phyloP scores from a whole-genome alignment of 345 rosid genomes.

The Camelina hispida region DNA sequence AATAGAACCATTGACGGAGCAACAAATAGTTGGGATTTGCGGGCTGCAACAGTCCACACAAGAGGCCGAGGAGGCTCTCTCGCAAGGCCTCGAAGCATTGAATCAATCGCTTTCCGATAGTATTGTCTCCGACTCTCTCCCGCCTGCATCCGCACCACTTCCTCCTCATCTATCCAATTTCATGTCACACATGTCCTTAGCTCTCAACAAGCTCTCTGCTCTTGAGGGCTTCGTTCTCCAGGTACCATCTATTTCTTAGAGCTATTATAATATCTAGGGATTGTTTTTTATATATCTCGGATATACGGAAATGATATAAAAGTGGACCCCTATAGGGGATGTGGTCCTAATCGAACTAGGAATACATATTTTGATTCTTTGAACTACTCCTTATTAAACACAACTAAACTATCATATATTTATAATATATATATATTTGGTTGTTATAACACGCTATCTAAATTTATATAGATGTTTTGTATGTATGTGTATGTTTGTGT shows the following conservation, averaged over 20 bases:
- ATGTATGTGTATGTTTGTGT: conserved; percentile 33
- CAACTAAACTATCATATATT: conserved; percentile 33
- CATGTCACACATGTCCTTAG: conserved; percentile 96
- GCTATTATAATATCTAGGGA: too few species aligned
- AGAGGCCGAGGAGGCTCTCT: conserved; percentile 88
- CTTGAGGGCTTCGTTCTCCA: conserved; percentile 90
- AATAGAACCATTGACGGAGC: conserved; percentile 87
- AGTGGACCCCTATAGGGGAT: conserved; percentile 27
- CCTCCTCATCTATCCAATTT: conserved; percentile 87
- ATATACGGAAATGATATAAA: conserved; percentile 9
- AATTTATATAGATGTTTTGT: conserved; percentile 21
- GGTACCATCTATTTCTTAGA: conserved; percentile 48
- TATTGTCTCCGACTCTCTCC: conserved; percentile 78
- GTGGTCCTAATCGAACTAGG: conserved; percentile 38
- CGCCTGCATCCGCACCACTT: conserved; percentile 66
- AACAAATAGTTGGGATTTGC: conserved; percentile 84
- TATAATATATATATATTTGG: conserved; percentile 15
- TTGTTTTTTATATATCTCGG: not conserved
- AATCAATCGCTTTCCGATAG: conserved; percentile 86
- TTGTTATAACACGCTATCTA: conserved; percentile 41
- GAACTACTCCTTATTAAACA: conserved; percentile 42
- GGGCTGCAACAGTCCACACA: conserved; percentile 91
- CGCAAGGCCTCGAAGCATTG: conserved; percentile 85
- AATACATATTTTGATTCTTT: conserved; percentile 32
- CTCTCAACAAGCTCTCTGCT: conserved; percentile 93